phyloP scores from a whole-genome alignment of 148 eudicot genomes.

The Rheum nobile region DNA sequence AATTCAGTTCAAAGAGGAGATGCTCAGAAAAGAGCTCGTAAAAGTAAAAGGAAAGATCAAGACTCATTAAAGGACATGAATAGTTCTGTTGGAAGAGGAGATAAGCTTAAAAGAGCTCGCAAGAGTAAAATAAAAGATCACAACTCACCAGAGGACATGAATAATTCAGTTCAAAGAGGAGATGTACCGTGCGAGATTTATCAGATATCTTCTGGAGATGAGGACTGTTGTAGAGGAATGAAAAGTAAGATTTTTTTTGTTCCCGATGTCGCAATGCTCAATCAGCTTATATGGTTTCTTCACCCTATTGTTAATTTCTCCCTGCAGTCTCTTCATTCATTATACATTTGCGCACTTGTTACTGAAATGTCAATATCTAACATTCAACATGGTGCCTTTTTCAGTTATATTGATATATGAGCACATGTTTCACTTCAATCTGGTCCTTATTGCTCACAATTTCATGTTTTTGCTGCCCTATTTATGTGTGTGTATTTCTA shows the following conservation, averaged over 20 bases:
- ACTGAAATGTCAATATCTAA: not conserved
- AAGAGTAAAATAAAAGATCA: too few species aligned
- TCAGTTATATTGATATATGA: not conserved
- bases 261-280: too few species aligned
- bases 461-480: too few species aligned
- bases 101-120: too few species aligned
- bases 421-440: not conserved
- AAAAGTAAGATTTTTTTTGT: conserved; percentile 42
- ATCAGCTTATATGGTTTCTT: too few species aligned
- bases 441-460: not conserved
- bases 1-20: not conserved
- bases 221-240: conserved; percentile 72
- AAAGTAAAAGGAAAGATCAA: conserved; percentile 14
- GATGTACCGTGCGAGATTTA: conserved; percentile 28
- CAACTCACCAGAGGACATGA: too few species aligned
- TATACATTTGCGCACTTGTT: too few species aligned
- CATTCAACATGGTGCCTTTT: too few species aligned
- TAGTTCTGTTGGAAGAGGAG: too few species aligned
- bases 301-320: too few species aligned
- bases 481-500: too few species aligned
- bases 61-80: conserved; percentile 11
- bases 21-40: not conserved
- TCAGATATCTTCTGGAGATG: conserved; percentile 74
- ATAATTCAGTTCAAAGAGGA: conserved; percentile 15
- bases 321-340: too few species aligned